Evolutionary conservation across 371 early-diverging fungal genomes (phyloP).

Genomic region (Apophysomyces trapeziformis): DNA sequence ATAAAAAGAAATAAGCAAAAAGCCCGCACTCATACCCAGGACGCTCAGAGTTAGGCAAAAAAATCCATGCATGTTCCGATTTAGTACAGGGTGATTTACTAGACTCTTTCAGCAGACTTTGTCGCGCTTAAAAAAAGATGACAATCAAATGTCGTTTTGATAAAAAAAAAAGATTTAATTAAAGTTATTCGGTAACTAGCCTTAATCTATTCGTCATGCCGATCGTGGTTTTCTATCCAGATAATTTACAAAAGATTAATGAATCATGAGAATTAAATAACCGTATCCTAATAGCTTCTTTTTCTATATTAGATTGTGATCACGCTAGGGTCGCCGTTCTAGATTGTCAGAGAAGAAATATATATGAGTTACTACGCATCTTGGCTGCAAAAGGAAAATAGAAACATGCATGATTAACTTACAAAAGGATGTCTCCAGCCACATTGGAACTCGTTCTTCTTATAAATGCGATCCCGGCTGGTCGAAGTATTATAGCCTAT

Average conservation of each 20-base stretch:
- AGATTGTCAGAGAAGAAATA: not conserved
- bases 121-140: not conserved
- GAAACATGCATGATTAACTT: conserved; percentile 30
- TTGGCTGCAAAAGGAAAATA: not conserved
- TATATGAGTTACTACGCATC: not conserved
- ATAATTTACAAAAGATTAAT: not conserved
- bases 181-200: not conserved
- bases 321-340: conserved; percentile 48
- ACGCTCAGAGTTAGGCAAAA: too few species aligned
- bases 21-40: too few species aligned
- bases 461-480: conserved; percentile 57
- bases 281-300: too few species aligned
- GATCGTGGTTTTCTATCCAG: not conserved
- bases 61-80: too few species aligned
- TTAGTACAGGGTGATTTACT: too few species aligned
- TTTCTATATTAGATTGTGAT: conserved; percentile 28
- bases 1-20: too few species aligned
- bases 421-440: conserved; percentile 72
- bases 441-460: conserved; percentile 64
- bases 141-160: not conserved
- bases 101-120: too few species aligned
- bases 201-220: conserved; percentile 4
- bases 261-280: conserved; percentile 8
- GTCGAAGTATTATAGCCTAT: conserved; percentile 68
- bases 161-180: not conserved